These are phyloP conservation scores for Beauveria rudraprayagi DNA, from an alignment of 2,329 filamentous ascomycete species.

Conservation along the genomic window DNA sequence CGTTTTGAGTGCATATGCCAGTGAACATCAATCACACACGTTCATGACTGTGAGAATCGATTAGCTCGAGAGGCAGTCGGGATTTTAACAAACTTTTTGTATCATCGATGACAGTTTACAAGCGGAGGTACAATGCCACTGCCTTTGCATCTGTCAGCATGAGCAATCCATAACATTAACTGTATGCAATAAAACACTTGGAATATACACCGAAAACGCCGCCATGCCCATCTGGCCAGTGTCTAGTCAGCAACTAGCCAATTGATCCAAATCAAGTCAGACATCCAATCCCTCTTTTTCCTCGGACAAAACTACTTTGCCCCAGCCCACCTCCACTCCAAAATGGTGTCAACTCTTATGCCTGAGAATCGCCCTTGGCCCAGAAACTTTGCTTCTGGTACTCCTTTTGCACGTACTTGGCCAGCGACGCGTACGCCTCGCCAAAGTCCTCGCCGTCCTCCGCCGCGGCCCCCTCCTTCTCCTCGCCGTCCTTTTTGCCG, in stretches of 20 bases:
- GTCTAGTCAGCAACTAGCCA: slow-evolving; percentile 1
- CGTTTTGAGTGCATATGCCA: too few species aligned
- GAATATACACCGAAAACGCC: slow-evolving; percentile 19
- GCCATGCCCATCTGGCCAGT: slow-evolving; percentile 26
- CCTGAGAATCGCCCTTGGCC: slow-evolving; percentile 31
- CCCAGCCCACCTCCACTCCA: too few species aligned
- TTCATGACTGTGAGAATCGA: too few species aligned
- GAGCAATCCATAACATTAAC: slow-evolving; percentile 4
- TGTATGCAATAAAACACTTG: slow-evolving; percentile 7
- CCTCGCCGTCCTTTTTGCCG: slow-evolving; percentile 31
- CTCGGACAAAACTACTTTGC: neutral
- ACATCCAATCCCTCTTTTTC: slow-evolving; percentile 19
- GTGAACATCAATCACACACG: too few species aligned
- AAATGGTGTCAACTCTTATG: slow-evolving; percentile 3
- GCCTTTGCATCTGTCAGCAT: neutral
- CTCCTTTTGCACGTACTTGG: slow-evolving; percentile 61
- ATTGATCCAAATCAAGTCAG: slow-evolving; percentile 21
- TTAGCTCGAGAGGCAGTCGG: too few species aligned
- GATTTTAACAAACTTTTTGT: too few species aligned
- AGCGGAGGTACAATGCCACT: too few species aligned
- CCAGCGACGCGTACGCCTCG: slow-evolving; percentile 55
- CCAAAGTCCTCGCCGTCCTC: slow-evolving; percentile 49
- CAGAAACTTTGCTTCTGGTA: slow-evolving; percentile 48
- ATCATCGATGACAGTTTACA: too few species aligned
- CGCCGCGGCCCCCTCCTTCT: slow-evolving; percentile 30